phyloP scores from a whole-genome alignment of 2,329 filamentous ascomycete species.

The Macrophomina phaseolina region DNA sequence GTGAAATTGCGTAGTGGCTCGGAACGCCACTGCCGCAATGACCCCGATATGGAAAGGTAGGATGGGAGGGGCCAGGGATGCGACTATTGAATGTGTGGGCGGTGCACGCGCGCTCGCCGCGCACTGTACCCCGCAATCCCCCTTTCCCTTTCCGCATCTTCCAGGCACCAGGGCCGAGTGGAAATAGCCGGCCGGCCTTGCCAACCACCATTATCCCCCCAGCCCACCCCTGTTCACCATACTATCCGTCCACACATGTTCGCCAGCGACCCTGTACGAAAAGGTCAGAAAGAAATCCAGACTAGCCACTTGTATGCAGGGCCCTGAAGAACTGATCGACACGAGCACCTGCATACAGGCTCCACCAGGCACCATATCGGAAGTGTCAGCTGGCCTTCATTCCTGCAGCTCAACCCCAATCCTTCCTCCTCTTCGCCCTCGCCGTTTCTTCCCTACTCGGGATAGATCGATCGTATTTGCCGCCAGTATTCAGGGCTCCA shows the following conservation, averaged over 20 bases:
- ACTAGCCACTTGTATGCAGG: slow-evolving; percentile 14
- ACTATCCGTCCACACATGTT: background rate
- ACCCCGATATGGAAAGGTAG: slow-evolving; percentile 1
- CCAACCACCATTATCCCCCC: background rate
- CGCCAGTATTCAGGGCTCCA: slow-evolving; percentile 6
- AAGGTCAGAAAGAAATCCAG: slow-evolving; percentile 13
- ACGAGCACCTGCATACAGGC: slow-evolving; percentile 18
- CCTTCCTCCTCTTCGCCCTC: slow-evolving; percentile 4
- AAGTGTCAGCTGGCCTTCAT: slow-evolving; percentile 18
- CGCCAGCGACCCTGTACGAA: background rate
- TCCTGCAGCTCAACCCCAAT: background rate
- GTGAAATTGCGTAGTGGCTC: slow-evolving; percentile 11
- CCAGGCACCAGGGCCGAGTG: slow-evolving; percentile 11
- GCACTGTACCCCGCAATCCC: slow-evolving; percentile 24
- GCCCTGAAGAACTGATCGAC: slow-evolving; percentile 24
- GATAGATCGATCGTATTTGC: slow-evolving; percentile 15
- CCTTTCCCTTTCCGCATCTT: background rate
- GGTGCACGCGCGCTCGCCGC: slow-evolving; percentile 13
- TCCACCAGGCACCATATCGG: slow-evolving; percentile 19
- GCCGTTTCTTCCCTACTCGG: background rate
- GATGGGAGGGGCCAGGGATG: slow-evolving; percentile 1
- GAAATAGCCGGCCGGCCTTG: slow-evolving; percentile 19
- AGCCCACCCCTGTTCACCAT: background rate
- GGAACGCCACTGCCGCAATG: slow-evolving; percentile 20
- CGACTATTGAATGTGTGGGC: slow-evolving; percentile 10